Evolutionary conservation across 2,329 filamentous ascomycete genomes (phyloP).

Genomic region (Claviceps monticola): DNA sequence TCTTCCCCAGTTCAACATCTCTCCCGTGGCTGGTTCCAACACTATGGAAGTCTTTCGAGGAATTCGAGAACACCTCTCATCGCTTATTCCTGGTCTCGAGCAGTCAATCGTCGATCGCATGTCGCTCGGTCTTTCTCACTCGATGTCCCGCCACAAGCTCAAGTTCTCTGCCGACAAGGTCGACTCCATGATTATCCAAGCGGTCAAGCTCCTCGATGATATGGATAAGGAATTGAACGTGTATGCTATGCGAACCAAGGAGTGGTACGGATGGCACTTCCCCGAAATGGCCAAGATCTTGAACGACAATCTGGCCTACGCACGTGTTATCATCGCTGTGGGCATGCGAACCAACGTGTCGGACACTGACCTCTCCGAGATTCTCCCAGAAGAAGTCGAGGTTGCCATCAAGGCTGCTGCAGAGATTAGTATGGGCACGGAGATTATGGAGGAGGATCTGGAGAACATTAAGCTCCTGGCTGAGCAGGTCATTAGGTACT

Average conservation of each 20-base stretch:
- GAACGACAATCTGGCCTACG: conserved; percentile 92
- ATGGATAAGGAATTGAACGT: conserved; percentile 98
- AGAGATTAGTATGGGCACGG: conserved; percentile 96
- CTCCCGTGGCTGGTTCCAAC: conserved; percentile 51
- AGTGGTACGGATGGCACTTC: conserved; percentile 99
- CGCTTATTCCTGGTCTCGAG: conserved; percentile 77
- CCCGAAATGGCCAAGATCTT: conserved; percentile 94
- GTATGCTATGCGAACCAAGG: conserved; percentile 97
- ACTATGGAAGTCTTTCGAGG: conserved; percentile 78
- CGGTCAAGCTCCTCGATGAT: conserved; percentile 85
- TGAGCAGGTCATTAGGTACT: conserved; percentile 84
- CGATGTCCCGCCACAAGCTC: conserved; percentile 90
- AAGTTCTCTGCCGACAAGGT: conserved; percentile 99
- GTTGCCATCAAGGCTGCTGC: conserved; percentile 81
- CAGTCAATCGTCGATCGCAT: conserved; percentile 84
- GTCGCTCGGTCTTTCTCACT: conserved; percentile 92
- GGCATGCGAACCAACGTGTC: conserved; percentile 76
- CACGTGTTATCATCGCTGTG: conserved; percentile 74
- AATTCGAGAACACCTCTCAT: conserved; percentile 80
- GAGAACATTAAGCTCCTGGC: conserved; percentile 86
- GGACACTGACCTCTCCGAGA: conserved; percentile 67
- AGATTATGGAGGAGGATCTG: conserved; percentile 85
- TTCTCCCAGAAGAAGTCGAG: conserved; percentile 93
- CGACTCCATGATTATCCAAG: conserved; percentile 98
- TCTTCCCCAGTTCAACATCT: conserved; percentile 74